Conservation (phyloP, 805 yeast genomes). For the Nakazawaea ambrosiae region DNA sequence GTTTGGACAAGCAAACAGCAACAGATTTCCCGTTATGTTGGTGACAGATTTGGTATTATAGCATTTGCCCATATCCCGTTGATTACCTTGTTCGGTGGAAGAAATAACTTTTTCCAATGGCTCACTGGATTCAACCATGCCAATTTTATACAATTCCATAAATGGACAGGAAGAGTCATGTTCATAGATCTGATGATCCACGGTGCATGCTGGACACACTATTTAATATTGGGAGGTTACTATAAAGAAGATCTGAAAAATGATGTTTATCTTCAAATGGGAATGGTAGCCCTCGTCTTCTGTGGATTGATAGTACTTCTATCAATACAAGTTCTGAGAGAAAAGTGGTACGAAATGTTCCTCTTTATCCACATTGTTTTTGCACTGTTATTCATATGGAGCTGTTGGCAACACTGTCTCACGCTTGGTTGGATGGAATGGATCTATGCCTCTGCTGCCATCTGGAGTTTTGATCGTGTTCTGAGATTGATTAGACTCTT, state of each 20-base stretch:
- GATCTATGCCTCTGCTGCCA: constrained; percentile 45
- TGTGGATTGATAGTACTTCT: constrained; percentile 20
- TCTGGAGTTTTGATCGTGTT: constrained; percentile 68
- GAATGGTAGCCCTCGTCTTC: constrained; percentile 28
- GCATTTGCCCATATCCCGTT: constrained; percentile 31
- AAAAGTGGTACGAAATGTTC: constrained; percentile 36
- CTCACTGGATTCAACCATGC: constrained; percentile 28
- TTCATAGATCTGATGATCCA: constrained; percentile 23
- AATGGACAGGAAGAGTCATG: constrained; percentile 32
- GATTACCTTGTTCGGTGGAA: constrained; percentile 25
- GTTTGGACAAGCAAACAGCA: constrained; percentile 22
- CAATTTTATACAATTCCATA: constrained; percentile 34
- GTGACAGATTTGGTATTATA: constrained; percentile 41
- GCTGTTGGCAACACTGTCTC: constrained; percentile 40
- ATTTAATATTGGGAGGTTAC: constrained; percentile 19
- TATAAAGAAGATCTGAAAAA: not conserved
- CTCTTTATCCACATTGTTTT: constrained; percentile 35
- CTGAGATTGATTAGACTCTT: constrained; percentile 46
- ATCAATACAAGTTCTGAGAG: constrained; percentile 27
- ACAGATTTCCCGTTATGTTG: constrained; percentile 24
- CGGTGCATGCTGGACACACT: constrained; percentile 19
- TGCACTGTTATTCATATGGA: constrained; percentile 33
- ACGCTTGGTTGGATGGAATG: constrained; percentile 45
- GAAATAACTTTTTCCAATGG: constrained; percentile 25
- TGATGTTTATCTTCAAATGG: constrained; percentile 19